Conservation (phyloP, 208 protist species). For the Leishmania aethiopica region DNA sequence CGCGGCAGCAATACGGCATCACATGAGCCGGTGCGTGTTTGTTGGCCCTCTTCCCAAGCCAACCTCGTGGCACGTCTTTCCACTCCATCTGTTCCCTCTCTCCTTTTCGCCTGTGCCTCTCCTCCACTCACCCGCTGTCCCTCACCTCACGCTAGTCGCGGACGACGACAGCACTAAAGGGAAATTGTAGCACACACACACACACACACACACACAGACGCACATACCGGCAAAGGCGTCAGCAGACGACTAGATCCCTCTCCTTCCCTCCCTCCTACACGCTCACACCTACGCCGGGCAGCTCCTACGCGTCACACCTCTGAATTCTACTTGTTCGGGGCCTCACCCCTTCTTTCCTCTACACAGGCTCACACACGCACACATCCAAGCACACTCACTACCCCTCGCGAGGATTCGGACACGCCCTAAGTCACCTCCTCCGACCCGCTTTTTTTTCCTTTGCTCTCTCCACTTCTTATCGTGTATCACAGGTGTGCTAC, state of each 20-base stretch:
- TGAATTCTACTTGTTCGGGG: neutral
- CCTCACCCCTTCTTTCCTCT: neutral
- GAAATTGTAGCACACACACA: neutral
- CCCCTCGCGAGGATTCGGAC: too few relatives aligned
- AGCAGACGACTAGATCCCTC: neutral
- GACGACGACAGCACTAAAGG: neutral
- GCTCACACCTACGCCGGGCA: neutral
- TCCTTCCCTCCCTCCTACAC: neutral
- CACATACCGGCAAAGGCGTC: neutral
- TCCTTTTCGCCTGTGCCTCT: neutral
- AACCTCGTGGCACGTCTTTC: neutral
- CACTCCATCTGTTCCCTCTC: neutral
- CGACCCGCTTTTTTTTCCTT: neutral
- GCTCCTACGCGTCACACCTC: slow-evolving; percentile 8
- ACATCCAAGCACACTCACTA: neutral
- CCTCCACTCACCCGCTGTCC: neutral
- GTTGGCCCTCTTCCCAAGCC: neutral
- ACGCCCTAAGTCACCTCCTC: neutral
- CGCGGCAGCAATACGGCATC: neutral
- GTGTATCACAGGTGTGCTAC: neutral
- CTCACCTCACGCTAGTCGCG: neutral
- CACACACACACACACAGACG: neutral
- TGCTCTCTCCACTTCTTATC: neutral
- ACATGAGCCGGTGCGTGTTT: neutral
- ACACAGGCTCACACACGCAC: neutral